Conservation (phyloP, 768 basidiomycete species). For the Multifurca ochricompacta region DNA sequence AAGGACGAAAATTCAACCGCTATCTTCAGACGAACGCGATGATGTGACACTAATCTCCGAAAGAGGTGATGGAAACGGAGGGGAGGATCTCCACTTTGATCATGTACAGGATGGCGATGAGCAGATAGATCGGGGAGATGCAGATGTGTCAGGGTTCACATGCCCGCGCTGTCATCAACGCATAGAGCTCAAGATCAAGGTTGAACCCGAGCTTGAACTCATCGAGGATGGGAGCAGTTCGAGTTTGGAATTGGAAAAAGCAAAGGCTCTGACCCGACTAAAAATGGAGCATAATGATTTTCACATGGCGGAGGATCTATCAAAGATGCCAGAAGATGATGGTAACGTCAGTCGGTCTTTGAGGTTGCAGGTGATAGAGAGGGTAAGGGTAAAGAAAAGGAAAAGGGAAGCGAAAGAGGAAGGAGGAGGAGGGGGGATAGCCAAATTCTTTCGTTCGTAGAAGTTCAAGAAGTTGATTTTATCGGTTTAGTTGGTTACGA, state of each 20-base stretch:
- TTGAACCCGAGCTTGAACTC: too few species aligned
- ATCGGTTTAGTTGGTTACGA: not conserved
- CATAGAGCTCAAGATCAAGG: too few species aligned
- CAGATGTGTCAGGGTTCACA: not conserved
- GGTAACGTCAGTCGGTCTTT: conserved; percentile 18
- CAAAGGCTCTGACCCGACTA: conserved; percentile 32
- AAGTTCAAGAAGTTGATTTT: too few species aligned
- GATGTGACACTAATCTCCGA: conserved; percentile 15
- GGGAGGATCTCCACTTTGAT: too few species aligned
- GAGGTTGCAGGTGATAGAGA: conserved; percentile 17
- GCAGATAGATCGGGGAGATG: not conserved
- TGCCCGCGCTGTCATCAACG: conserved; percentile 10
- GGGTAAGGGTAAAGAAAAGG: conserved; percentile 26
- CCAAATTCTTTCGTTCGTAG: conserved; percentile 39
- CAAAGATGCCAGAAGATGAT: conserved; percentile 33
- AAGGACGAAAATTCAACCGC: conserved; percentile 2
- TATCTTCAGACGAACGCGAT: not conserved
- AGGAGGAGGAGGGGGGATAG: conserved; percentile 35
- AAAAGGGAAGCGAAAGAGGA: conserved; percentile 25
- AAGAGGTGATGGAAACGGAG: conserved; percentile 12
- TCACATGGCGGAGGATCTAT: conserved; percentile 78
- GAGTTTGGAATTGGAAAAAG: conserved; percentile 23
- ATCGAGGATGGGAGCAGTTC: conserved; percentile 26
- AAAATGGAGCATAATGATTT: conserved; percentile 79
- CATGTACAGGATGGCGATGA: too few species aligned